Base-by-base conservation (phyloP, 768 basidiomycete species). In the Tephrocybe rancida region DNA sequence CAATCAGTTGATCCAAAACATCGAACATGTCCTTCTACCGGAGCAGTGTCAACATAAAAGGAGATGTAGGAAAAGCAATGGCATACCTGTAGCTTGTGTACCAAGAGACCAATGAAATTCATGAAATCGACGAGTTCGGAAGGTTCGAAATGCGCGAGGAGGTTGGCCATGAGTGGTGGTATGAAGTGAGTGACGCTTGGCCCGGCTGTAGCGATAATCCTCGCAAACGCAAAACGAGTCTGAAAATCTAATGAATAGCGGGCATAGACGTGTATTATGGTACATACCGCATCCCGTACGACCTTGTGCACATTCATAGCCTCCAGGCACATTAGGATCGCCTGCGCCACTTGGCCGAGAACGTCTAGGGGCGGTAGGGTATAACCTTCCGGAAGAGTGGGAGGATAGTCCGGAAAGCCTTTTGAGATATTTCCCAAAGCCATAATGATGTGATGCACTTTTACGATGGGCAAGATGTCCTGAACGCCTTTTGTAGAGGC, bases 81-180 rank as follows among this genome's bases (percentile, higher is more conserved):
- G 56, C 68, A 50, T 55, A 94, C 95, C 78, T 93, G 91, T 50
- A 98, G 82, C 66, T 91, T 91, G 68, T 96, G 93, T 48, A 95
- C 87, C 48, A 98, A 75, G 8, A 97, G 76, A 6, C 89, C 89
- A 50, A 99, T 89, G 75, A 99, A 98, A 63, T 88, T 90, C 80
- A 98, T 88, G 63, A 98, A 96, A 65, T 99, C 97, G 25, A 90
- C 87, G 52, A 99, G 75, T 69, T 99, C 97, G 6, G 88, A 83
- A 1, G 94, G 88, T 59, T 97, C 93, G 63, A 95, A 95, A 61
- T 96, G 91, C 2, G 86, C 82, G 46, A 98, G 83, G n/a, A 98
- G 83, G 66, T 91, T 88, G 41, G 82, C 79, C 85, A 98, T 98
- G 42, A 99, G 78, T 21, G 87, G 78, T 2, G 95, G 93, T 38